Base-by-base conservation (phyloP, 73 alveolate species). In the Tetrahymena malaccensis region DNA sequence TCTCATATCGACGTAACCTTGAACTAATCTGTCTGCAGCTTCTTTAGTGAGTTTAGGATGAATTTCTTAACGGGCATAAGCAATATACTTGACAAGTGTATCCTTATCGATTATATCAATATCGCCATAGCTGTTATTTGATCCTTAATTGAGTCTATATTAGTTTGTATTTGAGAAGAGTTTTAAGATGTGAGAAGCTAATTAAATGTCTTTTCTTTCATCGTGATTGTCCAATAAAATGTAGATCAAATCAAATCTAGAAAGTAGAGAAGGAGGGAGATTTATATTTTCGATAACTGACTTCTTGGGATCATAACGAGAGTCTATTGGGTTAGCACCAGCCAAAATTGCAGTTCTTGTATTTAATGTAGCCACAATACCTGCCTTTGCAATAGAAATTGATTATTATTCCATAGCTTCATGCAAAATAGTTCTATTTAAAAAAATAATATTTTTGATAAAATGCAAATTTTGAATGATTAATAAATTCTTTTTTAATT, bases 341-440 rank as follows among this genome's bases (percentile, higher is more conserved):
- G 99, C 99, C 70, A 99, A 97, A 85, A 99, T 98, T 37, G 99
- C 99, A 35, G 99, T 99, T 84, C 99, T 96, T 19, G 99, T 99
- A 95, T 99, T 99, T 94, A 99, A 97, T 55, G 99, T 97, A 94
- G 99, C 98, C 38, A 99, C 99, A 84, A 99, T 99, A 43, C 99
- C 99, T 25, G 99, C 99, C 97, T 99, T 99, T 94, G 99, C 99
- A 10, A 98, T 98, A 13, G 99, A 98, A 11, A 98, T 97, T 34
- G 99, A 98, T 97, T 98, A 98, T 96, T 99, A 98, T 96, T 98
- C 99, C 99, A 98, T 98, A 25, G 96, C 95, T 85, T 95, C 97
- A 89, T 95, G 97, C 37, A 95, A 95, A 35, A 95, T 95, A 44
- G 97, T 95, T 89, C 94, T 70, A 70, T 70, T 70, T 70, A 70